Conservation (phyloP, 148 eudicot species). For the Rhododendron henanense region DNA sequence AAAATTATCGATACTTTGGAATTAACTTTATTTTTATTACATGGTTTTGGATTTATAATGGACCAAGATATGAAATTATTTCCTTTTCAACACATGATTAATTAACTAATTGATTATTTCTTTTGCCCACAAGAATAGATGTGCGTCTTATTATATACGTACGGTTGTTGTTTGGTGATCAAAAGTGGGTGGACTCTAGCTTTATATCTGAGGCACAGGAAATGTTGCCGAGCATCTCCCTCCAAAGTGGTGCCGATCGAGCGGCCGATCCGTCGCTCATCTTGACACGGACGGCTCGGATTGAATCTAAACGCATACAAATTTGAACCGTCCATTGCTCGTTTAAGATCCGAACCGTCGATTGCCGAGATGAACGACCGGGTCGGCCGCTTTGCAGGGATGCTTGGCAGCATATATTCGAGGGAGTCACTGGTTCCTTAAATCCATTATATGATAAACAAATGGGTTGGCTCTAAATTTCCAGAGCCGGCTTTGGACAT, state of each 20-base stretch:
- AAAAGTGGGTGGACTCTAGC: background rate
- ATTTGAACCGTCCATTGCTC: too few relatives aligned
- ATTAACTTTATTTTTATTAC: background rate
- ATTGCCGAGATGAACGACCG: too few relatives aligned
- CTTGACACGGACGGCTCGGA: accelerated
- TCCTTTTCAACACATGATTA: background rate
- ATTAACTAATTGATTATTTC: background rate
- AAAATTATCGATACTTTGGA: too few relatives aligned
- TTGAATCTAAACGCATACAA: too few relatives aligned
- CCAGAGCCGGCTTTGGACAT: too few relatives aligned
- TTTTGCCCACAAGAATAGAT: background rate
- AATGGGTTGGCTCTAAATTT: background rate
- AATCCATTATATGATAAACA: background rate
- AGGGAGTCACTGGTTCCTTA: background rate
- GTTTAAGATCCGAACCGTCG: too few relatives aligned
- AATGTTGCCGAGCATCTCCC: too few relatives aligned
- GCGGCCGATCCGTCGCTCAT: too few relatives aligned
- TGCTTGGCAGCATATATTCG: too few relatives aligned
- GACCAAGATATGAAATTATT: background rate
- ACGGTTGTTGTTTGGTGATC: background rate
- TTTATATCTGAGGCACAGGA: background rate
- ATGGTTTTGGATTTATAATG: background rate
- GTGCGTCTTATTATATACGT: background rate
- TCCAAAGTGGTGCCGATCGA: too few relatives aligned
- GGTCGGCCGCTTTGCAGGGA: too few relatives aligned